Evolutionary conservation across 78 protist genomes (phyloP), one percentile per base, ranked within the genome.

Genomic region (Dictyostelium firmibasis): DNA sequence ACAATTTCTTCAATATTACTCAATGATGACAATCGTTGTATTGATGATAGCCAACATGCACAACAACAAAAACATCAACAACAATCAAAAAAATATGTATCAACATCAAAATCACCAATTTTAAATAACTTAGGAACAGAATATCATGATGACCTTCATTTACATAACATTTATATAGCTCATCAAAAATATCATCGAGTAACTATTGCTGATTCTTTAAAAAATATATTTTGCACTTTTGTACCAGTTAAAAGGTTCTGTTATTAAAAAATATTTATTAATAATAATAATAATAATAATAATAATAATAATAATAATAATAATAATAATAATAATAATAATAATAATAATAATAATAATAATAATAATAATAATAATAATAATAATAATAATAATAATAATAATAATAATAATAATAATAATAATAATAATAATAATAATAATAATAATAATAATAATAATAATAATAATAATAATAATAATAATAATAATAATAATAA

Each of bases 201-300:
- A 3, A 14, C 85, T 2, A 78, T 78, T 11, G 25, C n/a, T 3
- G 84, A 78, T 41, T 79, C 85, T 5, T 47, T 79, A 29, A 79
- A 79, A 79, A 79, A 79, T 79, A 79, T 79, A n/a, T 79, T 79
- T 16, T 79, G 85, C 29, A 44, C 14, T 16, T 25, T 79, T 16
- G 1, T 79, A 0, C 85, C 62, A 44, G 31, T 79, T 4, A 47
- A 50, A 47, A 13, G 13, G 18, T 27, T 79, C 18, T 79, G 85
- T 29, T 29, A 47, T 47, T 79, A 79, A 77, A 23, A 77, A 5
- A 43, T n/a, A 74, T 31, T 35, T 4, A 36, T 0, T 35, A 29
- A 74, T 10, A 74, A 67, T 20, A 57, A 20, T 20, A 57, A 57
- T 20, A 20, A 20, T 14, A 14, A 50, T 18, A 53, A 14, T 14